Percentiles rank a stretch among this genome's conserved stretches.
These are phyloP conservation scores for Hyparrhenia diplandra DNA, from an alignment of 176 grass and related monocot species.

Conservation along the genomic window DNA sequence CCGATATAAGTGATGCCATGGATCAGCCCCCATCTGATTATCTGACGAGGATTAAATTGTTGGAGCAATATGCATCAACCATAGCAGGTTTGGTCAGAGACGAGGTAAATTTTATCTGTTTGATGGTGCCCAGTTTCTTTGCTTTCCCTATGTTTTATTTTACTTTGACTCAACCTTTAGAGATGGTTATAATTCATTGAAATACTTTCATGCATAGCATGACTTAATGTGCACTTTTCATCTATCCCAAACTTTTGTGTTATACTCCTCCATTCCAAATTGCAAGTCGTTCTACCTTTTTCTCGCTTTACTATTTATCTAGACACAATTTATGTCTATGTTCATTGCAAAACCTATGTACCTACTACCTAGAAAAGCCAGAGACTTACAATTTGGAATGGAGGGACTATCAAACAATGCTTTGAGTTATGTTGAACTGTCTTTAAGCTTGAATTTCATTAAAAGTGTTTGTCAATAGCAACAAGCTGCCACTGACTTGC, in stretches of 20 bases:
- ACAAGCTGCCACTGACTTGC: slow-evolving; percentile 14
- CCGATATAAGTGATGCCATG: slow-evolving; percentile 66
- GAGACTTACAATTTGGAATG: not conserved
- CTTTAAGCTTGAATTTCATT: not conserved
- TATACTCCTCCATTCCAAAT: not conserved
- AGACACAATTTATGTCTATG: too few relatives aligned
- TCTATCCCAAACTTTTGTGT: not conserved
- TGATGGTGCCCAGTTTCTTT: slow-evolving; percentile 6
- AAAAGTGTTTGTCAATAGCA: not conserved
- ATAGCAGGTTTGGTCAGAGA: slow-evolving; percentile 81
- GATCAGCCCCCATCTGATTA: slow-evolving; percentile 71
- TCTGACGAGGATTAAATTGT: slow-evolving; percentile 62
- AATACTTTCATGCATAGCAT: not conserved
- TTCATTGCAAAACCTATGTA: not conserved
- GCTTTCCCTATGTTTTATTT: slow-evolving; percentile 18
- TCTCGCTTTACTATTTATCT: too few relatives aligned
- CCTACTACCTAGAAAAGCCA: not conserved
- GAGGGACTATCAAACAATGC: not conserved
- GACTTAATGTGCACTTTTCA: too few relatives aligned
- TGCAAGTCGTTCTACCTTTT: not conserved
- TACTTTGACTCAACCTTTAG: slow-evolving; percentile 9
- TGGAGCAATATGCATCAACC: slow-evolving; percentile 74
- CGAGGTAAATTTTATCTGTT: slow-evolving; percentile 55
- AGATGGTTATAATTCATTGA: slow-evolving; percentile 15
- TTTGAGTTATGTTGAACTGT: not conserved